Evolutionary conservation across 1,284 basidiomycete species (phyloP).

Genomic region (Pulchroboletus neoregius): DNA sequence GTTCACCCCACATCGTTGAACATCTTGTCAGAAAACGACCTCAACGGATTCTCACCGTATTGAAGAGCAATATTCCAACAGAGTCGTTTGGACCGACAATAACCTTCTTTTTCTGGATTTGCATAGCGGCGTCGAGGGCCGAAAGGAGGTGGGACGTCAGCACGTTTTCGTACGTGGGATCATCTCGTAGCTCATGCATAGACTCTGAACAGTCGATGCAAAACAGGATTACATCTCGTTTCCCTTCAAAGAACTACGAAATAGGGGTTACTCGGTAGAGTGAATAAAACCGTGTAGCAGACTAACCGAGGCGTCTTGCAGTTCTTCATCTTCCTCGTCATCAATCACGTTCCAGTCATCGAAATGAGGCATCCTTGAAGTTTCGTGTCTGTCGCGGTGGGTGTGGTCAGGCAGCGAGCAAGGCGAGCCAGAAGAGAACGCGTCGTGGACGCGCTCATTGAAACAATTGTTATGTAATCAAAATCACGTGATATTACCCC

Average conservation of each 20-base stretch:
- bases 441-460: background rate
- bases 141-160: slow-evolving; percentile 62
- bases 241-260: slow-evolving; percentile 63
- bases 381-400: background rate
- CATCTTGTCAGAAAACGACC: background rate
- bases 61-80: slow-evolving; percentile 88
- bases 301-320: slow-evolving; percentile 62
- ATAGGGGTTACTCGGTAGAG: slow-evolving; percentile 21
- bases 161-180: slow-evolving; percentile 55
- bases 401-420: background rate
- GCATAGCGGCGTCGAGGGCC: slow-evolving; percentile 78
- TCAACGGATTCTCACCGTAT: slow-evolving; percentile 62
- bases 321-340: slow-evolving; percentile 74
- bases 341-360: slow-evolving; percentile 74
- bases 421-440: slow-evolving; percentile 4
- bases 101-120: slow-evolving; percentile 87
- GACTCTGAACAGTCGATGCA: slow-evolving; percentile 89
- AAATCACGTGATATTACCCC: slow-evolving; percentile 19
- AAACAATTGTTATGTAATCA: slow-evolving; percentile 27
- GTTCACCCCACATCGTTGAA: slow-evolving; percentile 14
- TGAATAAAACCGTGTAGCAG: background rate
- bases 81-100: slow-evolving; percentile 83
- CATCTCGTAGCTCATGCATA: slow-evolving; percentile 75
- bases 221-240: slow-evolving; percentile 84
- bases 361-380: slow-evolving; percentile 47